Evolutionary conservation across 73 alveolate species (phyloP).

Genomic region (Paramecium primaurelia): DNA sequence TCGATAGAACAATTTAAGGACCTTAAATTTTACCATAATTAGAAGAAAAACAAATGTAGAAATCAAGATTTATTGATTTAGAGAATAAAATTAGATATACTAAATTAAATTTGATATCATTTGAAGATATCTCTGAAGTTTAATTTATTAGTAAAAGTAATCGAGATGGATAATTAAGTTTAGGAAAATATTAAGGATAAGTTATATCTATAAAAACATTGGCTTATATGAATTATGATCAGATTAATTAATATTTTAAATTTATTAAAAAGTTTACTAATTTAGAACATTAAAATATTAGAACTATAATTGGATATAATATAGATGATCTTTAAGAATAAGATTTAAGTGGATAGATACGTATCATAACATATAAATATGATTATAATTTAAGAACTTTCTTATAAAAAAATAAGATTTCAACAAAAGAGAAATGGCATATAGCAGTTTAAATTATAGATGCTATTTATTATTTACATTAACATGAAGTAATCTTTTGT

Average conservation of each 20-base stretch:
- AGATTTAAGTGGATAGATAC: not conserved
- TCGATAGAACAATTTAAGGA: not conserved
- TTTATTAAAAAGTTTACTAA: not conserved
- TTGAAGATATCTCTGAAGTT: not conserved
- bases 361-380: not conserved
- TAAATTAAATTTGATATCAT: not conserved
- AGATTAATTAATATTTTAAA: not conserved
- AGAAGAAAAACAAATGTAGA: not conserved
- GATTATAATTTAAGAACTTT: not conserved
- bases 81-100: not conserved
- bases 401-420: not conserved
- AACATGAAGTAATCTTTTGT: not conserved
- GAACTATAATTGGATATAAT: not conserved
- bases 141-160: slow-evolving; percentile 10
- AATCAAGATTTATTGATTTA: not conserved
- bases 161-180: slow-evolving; percentile 10
- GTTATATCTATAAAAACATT: not conserved
- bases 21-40: not conserved
- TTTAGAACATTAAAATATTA: not conserved
- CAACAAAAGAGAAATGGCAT: not conserved
- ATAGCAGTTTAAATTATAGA: not conserved
- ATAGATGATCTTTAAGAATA: not conserved
- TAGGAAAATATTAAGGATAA: not conserved
- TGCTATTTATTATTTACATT: slow-evolving; percentile 32
- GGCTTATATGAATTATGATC: not conserved